Evolutionary conservation across 2,329 filamentous ascomycete genomes (phyloP).

Genomic region (Bipolaris gigantea): DNA sequence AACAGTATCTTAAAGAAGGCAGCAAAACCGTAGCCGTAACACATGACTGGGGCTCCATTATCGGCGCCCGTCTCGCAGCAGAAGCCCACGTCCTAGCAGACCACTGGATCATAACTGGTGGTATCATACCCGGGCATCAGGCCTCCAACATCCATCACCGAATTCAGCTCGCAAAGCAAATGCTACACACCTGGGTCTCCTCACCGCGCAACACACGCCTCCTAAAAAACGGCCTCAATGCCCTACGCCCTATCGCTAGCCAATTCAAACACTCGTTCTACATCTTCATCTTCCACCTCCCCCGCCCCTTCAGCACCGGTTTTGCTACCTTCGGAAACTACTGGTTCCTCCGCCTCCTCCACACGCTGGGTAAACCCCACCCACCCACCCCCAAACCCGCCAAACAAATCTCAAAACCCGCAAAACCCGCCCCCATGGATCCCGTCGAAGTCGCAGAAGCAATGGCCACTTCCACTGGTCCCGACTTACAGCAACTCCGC

Average conservation of each 20-base stretch:
- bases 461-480: slow-evolving; percentile 57
- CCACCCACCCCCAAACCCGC: background rate
- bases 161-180: slow-evolving; percentile 51
- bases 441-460: slow-evolving; percentile 46
- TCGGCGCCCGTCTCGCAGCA: slow-evolving; percentile 60
- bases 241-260: slow-evolving; percentile 51
- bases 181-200: slow-evolving; percentile 53
- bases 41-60: slow-evolving; percentile 59
- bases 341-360: slow-evolving; percentile 51
- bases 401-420: slow-evolving; percentile 4
- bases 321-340: slow-evolving; percentile 55
- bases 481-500: slow-evolving; percentile 49
- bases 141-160: slow-evolving; percentile 48
- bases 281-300: slow-evolving; percentile 58
- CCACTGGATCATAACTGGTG: slow-evolving; percentile 58
- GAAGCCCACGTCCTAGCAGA: slow-evolving; percentile 60
- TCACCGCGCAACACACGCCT: slow-evolving; percentile 51
- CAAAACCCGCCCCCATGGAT: slow-evolving; percentile 5
- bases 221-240: slow-evolving; percentile 49
- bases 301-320: slow-evolving; percentile 48
- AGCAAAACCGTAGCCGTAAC: slow-evolving; percentile 51
- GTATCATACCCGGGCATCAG: slow-evolving; percentile 50
- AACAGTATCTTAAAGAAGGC: slow-evolving; percentile 43
- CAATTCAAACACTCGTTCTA: slow-evolving; percentile 58
- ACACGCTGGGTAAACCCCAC: slow-evolving; percentile 44